These are phyloP conservation scores for Globisporangium carolinianum DNA, from an alignment of 352 stramenopile genomes.

Conservation along the genomic window DNA sequence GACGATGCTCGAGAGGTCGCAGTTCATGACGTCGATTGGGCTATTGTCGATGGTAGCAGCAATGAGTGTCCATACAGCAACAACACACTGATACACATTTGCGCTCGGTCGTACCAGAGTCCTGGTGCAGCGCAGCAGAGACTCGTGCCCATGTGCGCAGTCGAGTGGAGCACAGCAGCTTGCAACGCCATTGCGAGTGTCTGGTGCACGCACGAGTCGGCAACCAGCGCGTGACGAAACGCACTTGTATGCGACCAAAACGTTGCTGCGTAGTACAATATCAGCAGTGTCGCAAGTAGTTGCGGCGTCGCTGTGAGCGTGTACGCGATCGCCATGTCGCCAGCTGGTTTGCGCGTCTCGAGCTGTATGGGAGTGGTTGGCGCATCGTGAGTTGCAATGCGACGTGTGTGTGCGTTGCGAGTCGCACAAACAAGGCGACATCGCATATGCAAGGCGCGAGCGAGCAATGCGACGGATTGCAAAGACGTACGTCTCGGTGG, in stretches of 20 bases:
- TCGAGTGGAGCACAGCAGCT: slow-evolving; percentile 32
- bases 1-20: slow-evolving; percentile 33
- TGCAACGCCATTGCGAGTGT: slow-evolving; percentile 29
- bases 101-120: slow-evolving; percentile 27
- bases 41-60: slow-evolving; percentile 13
- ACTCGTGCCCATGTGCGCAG: slow-evolving; percentile 36
- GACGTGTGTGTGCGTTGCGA: too few relatives aligned
- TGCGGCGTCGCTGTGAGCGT: slow-evolving; percentile 43
- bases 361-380: too few relatives aligned
- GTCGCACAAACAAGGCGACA: too few relatives aligned
- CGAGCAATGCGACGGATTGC: too few relatives aligned
- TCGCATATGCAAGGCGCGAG: too few relatives aligned
- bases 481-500: too few relatives aligned
- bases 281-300: slow-evolving; percentile 25
- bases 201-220: slow-evolving; percentile 53
- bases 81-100: too few relatives aligned
- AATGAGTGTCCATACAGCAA: background rate
- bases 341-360: slow-evolving; percentile 22
- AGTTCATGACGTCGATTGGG: slow-evolving; percentile 23
- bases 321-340: slow-evolving; percentile 53
- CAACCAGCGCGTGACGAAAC: slow-evolving; percentile 42
- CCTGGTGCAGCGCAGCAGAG: slow-evolving; percentile 45
- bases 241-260: slow-evolving; percentile 31
- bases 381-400: too few relatives aligned
- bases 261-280: slow-evolving; percentile 63